Conservation (phyloP, 768 basidiomycete genomes). For the Cantharellus cinnabarinus region DNA sequence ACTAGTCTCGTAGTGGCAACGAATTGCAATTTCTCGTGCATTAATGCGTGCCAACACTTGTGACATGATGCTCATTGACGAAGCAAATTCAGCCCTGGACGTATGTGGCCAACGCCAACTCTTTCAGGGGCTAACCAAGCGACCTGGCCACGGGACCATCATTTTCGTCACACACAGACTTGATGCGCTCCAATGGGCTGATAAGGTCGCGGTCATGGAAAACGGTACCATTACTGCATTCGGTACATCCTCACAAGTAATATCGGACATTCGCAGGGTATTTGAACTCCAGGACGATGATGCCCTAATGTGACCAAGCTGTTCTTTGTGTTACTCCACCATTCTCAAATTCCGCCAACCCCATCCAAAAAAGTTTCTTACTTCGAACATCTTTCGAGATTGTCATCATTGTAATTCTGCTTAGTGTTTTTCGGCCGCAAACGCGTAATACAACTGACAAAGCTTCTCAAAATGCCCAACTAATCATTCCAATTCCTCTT, state of each 20-base stretch:
- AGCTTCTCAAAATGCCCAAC: no score
- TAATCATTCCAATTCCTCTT: no score
- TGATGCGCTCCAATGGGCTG: conserved; percentile 60
- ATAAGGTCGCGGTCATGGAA: conserved; percentile 27
- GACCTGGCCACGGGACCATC: conserved; percentile 38
- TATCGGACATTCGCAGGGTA: neutral
- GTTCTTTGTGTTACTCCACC: neutral
- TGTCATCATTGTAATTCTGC: no score
- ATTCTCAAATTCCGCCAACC: no score
- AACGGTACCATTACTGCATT: conserved; percentile 3
- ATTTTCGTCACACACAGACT: conserved; percentile 73
- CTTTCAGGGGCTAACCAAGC: conserved; percentile 50
- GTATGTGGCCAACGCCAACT: conserved; percentile 46
- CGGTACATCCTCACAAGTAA: neutral
- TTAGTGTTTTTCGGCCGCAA: no score
- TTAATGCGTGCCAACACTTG: conserved; percentile 67
- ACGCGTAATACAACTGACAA: no score
- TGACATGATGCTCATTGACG: conserved; percentile 71
- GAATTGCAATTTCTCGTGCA: conserved; percentile 67
- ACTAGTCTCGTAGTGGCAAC: conserved; percentile 66
- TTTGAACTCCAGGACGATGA: neutral
- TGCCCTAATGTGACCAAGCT: neutral
- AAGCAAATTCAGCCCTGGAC: conserved; percentile 25
- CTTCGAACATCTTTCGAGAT: no score
- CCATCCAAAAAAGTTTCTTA: no score